Percentiles rank a stretch among this genome's conserved stretches.
phyloP scores from a whole-genome alignment of 2,329 filamentous ascomycete genomes.

The Botryotinia globosa region DNA sequence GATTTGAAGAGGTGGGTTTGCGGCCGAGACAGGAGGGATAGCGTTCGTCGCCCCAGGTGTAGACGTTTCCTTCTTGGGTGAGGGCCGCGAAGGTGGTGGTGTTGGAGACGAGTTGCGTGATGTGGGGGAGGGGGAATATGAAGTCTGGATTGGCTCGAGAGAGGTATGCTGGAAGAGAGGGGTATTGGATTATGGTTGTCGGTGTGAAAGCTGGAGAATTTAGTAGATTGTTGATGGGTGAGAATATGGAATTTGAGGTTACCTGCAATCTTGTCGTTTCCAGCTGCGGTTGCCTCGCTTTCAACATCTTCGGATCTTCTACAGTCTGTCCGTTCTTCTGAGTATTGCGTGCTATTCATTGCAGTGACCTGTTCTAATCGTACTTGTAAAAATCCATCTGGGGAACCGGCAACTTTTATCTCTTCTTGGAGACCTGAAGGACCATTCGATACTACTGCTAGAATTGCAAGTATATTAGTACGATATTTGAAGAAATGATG shows the following conservation, averaged over 20 bases:
- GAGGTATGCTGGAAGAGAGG: conserved; percentile 23
- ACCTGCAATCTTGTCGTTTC: conserved; percentile 37
- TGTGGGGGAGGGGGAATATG: conserved; percentile 16
- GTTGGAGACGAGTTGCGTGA: conserved; percentile 37
- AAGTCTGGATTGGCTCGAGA: conserved; percentile 10
- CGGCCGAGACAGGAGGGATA: conserved; percentile 57
- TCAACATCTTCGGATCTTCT: not conserved
- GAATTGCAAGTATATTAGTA: not conserved
- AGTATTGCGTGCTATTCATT: not conserved
- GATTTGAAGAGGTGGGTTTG: conserved; percentile 41
- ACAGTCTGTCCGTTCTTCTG: not conserved
- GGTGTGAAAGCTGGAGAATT: conserved; percentile 9
- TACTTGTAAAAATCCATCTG: conserved; percentile 29
- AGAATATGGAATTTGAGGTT: not conserved
- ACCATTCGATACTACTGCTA: not conserved
- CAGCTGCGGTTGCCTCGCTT: conserved; percentile 38
- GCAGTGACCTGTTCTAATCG: conserved; percentile 22
- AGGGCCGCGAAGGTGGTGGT: conserved; percentile 42
- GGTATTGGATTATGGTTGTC: conserved; percentile 24
- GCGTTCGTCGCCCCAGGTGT: conserved; percentile 55
- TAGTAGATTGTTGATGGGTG: not conserved
- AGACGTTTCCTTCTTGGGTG: conserved; percentile 40
- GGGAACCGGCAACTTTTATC: conserved; percentile 33
- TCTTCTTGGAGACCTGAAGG: not conserved
- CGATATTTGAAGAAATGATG: not conserved